Conservation (phyloP, 805 yeast species). For the Metschnikowia aberdeeniae region DNA sequence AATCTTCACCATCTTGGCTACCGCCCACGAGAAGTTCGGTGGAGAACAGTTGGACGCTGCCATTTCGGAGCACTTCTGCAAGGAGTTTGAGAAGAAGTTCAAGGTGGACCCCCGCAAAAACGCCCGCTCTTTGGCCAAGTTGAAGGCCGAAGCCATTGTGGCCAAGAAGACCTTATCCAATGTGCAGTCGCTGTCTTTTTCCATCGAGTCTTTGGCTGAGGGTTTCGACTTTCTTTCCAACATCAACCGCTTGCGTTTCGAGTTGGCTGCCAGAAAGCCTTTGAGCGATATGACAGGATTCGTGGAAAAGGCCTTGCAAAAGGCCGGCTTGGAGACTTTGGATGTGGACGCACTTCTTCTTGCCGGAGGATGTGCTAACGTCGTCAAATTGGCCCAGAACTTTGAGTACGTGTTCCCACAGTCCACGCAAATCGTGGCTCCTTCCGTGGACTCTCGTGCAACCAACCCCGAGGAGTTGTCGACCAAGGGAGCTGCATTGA, state of each 20-base stretch:
- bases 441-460: slow-evolving; percentile 68
- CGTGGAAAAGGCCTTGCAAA: slow-evolving; percentile 66
- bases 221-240: slow-evolving; percentile 92
- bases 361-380: slow-evolving; percentile 89
- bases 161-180: slow-evolving; percentile 91
- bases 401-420: slow-evolving; percentile 78
- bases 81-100: slow-evolving; percentile 89
- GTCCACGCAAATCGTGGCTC: slow-evolving; percentile 68
- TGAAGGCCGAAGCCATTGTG: slow-evolving; percentile 73
- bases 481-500: slow-evolving; percentile 94
- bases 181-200: slow-evolving; percentile 82
- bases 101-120: slow-evolving; percentile 74
- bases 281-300: slow-evolving; percentile 73
- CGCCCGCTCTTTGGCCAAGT: slow-evolving; percentile 84
- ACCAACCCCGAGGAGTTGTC: slow-evolving; percentile 83
- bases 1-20: slow-evolving; percentile 79
- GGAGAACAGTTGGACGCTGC: slow-evolving; percentile 83
- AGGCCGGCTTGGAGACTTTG: slow-evolving; percentile 80
- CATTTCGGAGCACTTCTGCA: slow-evolving; percentile 78
- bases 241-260: slow-evolving; percentile 91
- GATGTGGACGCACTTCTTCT: slow-evolving; percentile 89
- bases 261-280: slow-evolving; percentile 76
- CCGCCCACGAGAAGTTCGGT: slow-evolving; percentile 82
- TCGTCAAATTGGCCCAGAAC: slow-evolving; percentile 84
- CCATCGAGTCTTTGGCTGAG: slow-evolving; percentile 90